phyloP scores from a whole-genome alignment of 2,329 filamentous ascomycete species.

The Curvularia lunata region DNA sequence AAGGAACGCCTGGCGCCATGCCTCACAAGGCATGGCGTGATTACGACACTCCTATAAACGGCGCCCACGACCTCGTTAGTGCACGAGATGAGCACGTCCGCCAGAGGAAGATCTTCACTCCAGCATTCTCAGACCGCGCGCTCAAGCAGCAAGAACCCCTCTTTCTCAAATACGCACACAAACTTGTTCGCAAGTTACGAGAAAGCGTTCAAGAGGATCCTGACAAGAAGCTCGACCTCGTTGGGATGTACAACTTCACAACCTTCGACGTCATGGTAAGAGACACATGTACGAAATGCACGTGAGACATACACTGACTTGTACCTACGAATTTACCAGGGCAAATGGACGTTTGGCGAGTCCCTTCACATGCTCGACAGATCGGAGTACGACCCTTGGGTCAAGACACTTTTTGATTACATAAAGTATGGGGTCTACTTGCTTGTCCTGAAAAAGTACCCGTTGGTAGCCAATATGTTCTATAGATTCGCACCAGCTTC shows the following conservation, averaged over 20 bases:
- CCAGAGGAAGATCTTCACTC: slow-evolving; percentile 49
- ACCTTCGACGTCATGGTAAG: slow-evolving; percentile 43
- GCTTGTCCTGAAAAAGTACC: slow-evolving; percentile 20
- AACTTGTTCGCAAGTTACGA: slow-evolving; percentile 49
- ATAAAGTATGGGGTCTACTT: slow-evolving; percentile 21
- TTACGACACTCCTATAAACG: slow-evolving; percentile 33
- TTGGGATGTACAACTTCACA: slow-evolving; percentile 43
- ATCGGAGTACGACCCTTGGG: slow-evolving; percentile 31
- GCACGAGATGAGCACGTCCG: slow-evolving; percentile 48
- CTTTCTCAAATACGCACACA: slow-evolving; percentile 50
- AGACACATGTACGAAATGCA: too few species aligned
- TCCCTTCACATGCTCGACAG: slow-evolving; percentile 40
- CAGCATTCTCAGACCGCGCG: slow-evolving; percentile 53
- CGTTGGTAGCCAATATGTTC: slow-evolving; percentile 15
- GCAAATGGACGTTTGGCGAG: slow-evolving; percentile 43
- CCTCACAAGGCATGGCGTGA: slow-evolving; percentile 37
- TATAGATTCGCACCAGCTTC: slow-evolving; percentile 9
- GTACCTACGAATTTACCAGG: too few species aligned
- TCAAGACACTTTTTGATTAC: slow-evolving; percentile 32
- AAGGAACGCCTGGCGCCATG: slow-evolving; percentile 22
- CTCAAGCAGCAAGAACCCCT: slow-evolving; percentile 51
- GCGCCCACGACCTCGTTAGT: slow-evolving; percentile 37
- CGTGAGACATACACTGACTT: too few species aligned
- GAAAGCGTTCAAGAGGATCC: slow-evolving; percentile 35
- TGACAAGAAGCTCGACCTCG: slow-evolving; percentile 43